phyloP scores from a whole-genome alignment of 257 asterid species.

The Primulina huaijiensis region DNA sequence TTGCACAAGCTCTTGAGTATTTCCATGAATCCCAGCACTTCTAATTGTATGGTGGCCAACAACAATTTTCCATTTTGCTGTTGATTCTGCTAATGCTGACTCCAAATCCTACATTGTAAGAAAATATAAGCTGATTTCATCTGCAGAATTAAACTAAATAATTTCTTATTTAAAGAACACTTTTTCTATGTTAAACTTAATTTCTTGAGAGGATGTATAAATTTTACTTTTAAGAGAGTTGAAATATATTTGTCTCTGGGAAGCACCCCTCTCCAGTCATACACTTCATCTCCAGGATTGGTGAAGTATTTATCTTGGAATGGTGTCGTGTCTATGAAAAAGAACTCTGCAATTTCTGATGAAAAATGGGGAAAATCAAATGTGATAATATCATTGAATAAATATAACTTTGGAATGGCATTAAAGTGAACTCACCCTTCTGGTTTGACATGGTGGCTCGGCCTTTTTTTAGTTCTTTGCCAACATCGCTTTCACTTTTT shows the following conservation, averaged over 20 bases:
- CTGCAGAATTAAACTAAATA: no score
- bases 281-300: conserved; percentile 44
- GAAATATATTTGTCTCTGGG: conserved; percentile 49
- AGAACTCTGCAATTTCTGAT: conserved; percentile 65
- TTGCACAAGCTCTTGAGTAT: conserved; percentile 45
- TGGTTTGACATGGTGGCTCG: no score
- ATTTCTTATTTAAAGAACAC: background rate
- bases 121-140: no score
- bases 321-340: conserved; percentile 75
- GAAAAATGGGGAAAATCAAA: background rate
- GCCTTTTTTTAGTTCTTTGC: no score
- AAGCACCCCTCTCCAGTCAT: conserved; percentile 70
- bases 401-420: no score
- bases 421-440: no score
- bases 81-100: conserved; percentile 42
- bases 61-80: conserved; percentile 69
- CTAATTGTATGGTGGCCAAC: conserved; percentile 72
- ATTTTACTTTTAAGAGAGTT: conserved; percentile 42
- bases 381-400: no score
- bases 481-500: no score
- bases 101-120: conserved; percentile 76
- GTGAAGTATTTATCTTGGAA: conserved; percentile 59
- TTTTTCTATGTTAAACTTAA: no score
- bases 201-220: background rate
- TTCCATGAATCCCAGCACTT: conserved; percentile 66